Conservation (phyloP, 1,284 basidiomycete genomes). For the Heterobasidion occidentale region DNA sequence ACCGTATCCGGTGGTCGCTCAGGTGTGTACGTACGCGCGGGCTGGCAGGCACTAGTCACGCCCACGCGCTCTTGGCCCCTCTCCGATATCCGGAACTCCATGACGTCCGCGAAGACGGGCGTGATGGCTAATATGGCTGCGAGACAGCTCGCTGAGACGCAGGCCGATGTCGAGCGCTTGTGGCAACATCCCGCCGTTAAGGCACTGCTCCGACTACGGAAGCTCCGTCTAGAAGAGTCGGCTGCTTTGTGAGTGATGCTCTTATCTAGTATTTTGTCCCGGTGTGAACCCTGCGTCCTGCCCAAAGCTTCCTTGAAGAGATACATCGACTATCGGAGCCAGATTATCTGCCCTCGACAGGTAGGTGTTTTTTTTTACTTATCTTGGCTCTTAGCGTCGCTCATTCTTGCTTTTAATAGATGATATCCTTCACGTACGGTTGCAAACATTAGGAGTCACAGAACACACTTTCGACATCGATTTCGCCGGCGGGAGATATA, state of each 20-base stretch:
- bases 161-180: constrained; percentile 47
- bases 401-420: constrained; percentile 25
- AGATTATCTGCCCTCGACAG: constrained; percentile 64
- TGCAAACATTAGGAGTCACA: constrained; percentile 71
- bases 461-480: constrained; percentile 67
- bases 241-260: constrained; percentile 54
- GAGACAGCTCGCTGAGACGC: constrained; percentile 38
- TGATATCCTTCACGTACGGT: constrained; percentile 68
- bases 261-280: neutral
- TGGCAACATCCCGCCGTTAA: constrained; percentile 65
- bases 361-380: constrained; percentile 23
- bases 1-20: constrained; percentile 47
- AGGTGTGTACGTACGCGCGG: constrained; percentile 57
- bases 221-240: constrained; percentile 67
- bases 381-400: constrained; percentile 1
- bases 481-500: constrained; percentile 51
- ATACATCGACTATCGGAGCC: constrained; percentile 56
- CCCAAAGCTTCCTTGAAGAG: constrained; percentile 55
- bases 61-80: constrained; percentile 34
- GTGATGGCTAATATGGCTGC: constrained; percentile 43
- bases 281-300: constrained; percentile 1
- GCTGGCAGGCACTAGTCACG: constrained; percentile 58
- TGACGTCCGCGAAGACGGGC: constrained; percentile 24
- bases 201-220: constrained; percentile 44
- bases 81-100: constrained; percentile 22